Evolutionary conservation across 192 early-diverging fungal species (phyloP), one percentile per base, ranked within the genome.

Genomic region (Linnemannia exigua): DNA sequence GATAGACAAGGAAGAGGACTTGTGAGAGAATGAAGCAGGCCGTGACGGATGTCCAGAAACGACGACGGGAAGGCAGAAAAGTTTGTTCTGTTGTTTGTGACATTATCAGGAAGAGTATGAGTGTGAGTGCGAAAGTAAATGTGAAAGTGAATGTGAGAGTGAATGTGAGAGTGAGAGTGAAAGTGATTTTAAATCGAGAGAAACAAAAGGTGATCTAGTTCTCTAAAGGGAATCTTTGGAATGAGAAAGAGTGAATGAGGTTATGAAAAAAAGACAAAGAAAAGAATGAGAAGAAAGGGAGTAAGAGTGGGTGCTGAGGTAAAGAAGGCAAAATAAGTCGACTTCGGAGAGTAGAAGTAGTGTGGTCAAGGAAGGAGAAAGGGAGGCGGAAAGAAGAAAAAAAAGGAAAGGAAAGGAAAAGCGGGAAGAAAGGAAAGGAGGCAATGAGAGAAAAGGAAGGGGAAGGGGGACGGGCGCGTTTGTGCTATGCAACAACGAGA

Each of bases 121-220:
- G n/a, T n/a, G n/a, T n/a, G n/a, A n/a, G 71, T 54, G 3, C 71
- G 71, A 46, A 47, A 33, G 71, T 73, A 52, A 46, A 73, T 50
- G 19, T 9, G 25, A 11, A 54, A 17, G n/a, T 73, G 71, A 35
- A 54, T 52, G 71, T 36, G 33, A 37, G 36, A n/a, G n/a, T n/a
- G n/a, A n/a, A n/a, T n/a, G n/a, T n/a, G n/a, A n/a, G 33, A 69
- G 33, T 69, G 67, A 72, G 14, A 19, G 19, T 58, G 74, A n/a
- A n/a, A n/a, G n/a, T n/a, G n/a, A n/a, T n/a, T n/a, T n/a, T n/a
- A n/a, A n/a, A n/a, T n/a, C n/a, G n/a, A n/a, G n/a, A n/a, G n/a
- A n/a, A n/a, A n/a, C n/a, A n/a, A n/a, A 9, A 33, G 75, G 20
- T 75, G 58, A 44, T 31, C 47, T n/a, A 8, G 66, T 20, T 12